Evolutionary conservation across 345 rosid species (phyloP), one percentile per base, ranked within the genome.

Genomic region (Euphorbia peplus): DNA sequence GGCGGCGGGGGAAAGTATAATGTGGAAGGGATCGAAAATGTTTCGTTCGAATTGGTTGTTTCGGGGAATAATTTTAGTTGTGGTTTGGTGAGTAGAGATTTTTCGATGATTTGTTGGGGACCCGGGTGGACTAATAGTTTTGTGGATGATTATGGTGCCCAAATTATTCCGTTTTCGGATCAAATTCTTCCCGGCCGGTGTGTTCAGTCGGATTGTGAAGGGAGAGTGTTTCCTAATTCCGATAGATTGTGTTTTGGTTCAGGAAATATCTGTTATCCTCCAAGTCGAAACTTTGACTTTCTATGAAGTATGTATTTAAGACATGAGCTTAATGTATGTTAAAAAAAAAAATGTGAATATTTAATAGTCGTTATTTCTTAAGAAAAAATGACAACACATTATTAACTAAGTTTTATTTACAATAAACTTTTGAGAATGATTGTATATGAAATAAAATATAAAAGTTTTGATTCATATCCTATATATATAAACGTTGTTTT

Each of bases 151-250:
- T 68, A 76, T 3, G 64, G 41, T 2, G 5, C 19, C 9, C 71
- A n/a, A 56, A 70, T 86, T 44, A 75, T 87, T 48, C 83, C 85
- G 21, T 76, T 87, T 46, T 7, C 66, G 0, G 76, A 57, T 3
- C 66, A 62, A 9, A 78, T 87, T 52, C 82, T 95, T 15, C 98
- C 96, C 10, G 95, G 96, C 22, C 90, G 93, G 3, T 95, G 99
- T 69, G 88, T 81, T 5, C 78, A 63, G 10, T 59, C 82, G 9
- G 56, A 88, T 25, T 76, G 83, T 67, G 61, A 63, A 30, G 88
- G 96, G 29, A 88, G 89, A 58, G 48, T 77, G 3, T 86, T 68
- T 67, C 82, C 82, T 12, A 72, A 41, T 44, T 84, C 92, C 3
- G 74, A 65, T 21, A 46, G 30, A 35, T 76, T 85, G 54, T 95